A percentile compares a stretch with the other conserved stretches of the same genome.
Conservation (phyloP, 306 rosid genomes). For the Macrotyloma uniflorum region DNA sequence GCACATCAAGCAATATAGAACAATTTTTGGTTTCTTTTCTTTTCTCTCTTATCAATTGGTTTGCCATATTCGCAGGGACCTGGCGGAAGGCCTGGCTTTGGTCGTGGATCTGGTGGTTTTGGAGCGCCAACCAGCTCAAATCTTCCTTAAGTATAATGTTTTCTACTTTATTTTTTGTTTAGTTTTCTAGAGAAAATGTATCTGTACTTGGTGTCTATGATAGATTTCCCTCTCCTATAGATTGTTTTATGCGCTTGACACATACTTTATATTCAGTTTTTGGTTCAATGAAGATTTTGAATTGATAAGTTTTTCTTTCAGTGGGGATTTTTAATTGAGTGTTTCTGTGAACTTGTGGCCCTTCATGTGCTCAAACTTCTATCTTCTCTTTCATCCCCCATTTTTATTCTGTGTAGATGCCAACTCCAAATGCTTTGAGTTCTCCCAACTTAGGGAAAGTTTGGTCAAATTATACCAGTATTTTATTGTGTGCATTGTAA, state of each 20-base stretch:
- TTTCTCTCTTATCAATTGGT: not conserved
- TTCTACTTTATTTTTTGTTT: constrained; percentile 19
- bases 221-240: not conserved
- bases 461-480: not conserved
- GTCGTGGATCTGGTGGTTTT: constrained; percentile 72
- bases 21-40: not conserved
- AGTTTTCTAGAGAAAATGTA: constrained; percentile 5
- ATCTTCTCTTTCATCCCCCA: too few species aligned
- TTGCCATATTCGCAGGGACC: constrained; percentile 51
- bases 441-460: not conserved
- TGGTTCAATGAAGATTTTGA: constrained; percentile 32
- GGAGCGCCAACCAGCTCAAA: constrained; percentile 62
- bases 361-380: too few species aligned
- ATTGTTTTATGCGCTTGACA: constrained; percentile 31
- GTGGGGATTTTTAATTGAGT: not conserved
- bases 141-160: constrained; percentile 35
- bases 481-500: too few species aligned
- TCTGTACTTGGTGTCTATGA: constrained; percentile 15
- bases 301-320: not conserved
- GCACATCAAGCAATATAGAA: not conserved
- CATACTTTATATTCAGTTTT: not conserved
- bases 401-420: not conserved
- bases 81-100: constrained; percentile 74
- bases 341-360: not conserved
- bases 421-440: not conserved